Percentiles rank a stretch among this genome's conserved stretches.
These are phyloP conservation scores for Flaveria bidentis DNA, from an alignment of 129 eudicot genomes.

Conservation along the genomic window DNA sequence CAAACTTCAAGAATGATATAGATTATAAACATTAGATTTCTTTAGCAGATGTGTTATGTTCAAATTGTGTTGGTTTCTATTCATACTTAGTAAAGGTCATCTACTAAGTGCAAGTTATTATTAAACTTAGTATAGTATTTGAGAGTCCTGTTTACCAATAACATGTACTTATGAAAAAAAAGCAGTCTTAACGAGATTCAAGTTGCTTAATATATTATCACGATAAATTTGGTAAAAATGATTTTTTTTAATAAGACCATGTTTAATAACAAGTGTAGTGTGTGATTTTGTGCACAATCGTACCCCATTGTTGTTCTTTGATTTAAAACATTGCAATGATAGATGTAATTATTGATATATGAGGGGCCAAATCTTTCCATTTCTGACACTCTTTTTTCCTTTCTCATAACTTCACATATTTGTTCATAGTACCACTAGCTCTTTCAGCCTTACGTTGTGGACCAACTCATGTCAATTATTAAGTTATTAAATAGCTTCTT, in stretches of 20 bases:
- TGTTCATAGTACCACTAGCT: slow-evolving; percentile 18
- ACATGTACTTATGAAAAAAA: too few species aligned
- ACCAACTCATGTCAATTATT: slow-evolving; percentile 13
- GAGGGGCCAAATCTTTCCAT: slow-evolving; percentile 31
- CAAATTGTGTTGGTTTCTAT: too few species aligned
- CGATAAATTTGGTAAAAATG: too few species aligned
- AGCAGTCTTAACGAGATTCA: too few species aligned
- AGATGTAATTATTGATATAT: slow-evolving; percentile 18
- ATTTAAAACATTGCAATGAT: slow-evolving; percentile 24
- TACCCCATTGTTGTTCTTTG: slow-evolving; percentile 7
- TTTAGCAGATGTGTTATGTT: too few species aligned
- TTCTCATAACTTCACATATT: slow-evolving; percentile 6
- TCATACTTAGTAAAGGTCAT: too few species aligned
- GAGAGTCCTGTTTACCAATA: too few species aligned
- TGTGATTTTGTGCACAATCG: slow-evolving; percentile 10
- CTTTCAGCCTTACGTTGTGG: slow-evolving; percentile 1
- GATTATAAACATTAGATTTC: too few species aligned
- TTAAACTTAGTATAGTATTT: too few species aligned
- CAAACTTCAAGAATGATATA: too few species aligned
- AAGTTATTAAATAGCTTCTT: background rate
- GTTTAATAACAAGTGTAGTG: background rate
- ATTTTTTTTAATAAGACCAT: background rate
- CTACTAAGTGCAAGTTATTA: too few species aligned
- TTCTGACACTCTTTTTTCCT: slow-evolving; percentile 6
- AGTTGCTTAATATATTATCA: too few species aligned